Percentiles rank a stretch among this genome's conserved stretches.
phyloP scores from a whole-genome alignment of 192 early-diverging fungal genomes.

The Entomortierella lignicola region DNA sequence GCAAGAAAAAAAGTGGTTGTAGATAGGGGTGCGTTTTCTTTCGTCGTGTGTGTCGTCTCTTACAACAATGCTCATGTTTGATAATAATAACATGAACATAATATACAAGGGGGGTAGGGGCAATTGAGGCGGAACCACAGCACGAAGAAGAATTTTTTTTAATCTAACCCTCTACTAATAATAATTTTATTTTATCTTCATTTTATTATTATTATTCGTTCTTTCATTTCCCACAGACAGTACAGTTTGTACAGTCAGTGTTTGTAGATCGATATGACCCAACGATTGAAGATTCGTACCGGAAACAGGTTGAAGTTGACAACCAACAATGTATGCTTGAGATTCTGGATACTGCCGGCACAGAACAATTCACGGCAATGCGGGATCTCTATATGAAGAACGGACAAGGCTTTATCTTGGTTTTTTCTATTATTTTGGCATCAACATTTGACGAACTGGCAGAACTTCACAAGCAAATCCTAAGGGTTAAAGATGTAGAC shows the following conservation, averaged over 20 bases:
- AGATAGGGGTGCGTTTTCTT: neutral
- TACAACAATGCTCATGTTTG: neutral
- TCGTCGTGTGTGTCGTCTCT: neutral
- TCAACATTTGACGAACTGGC: slow-evolving; percentile 83
- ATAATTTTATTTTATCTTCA: neutral
- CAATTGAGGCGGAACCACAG: neutral
- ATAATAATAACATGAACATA: no score
- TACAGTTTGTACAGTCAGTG: slow-evolving; percentile 92
- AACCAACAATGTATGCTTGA: slow-evolving; percentile 85
- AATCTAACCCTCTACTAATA: neutral
- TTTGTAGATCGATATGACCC: slow-evolving; percentile 96
- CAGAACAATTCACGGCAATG: slow-evolving; percentile 73
- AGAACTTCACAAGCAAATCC: slow-evolving; percentile 77
- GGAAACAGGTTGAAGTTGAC: slow-evolving; percentile 89
- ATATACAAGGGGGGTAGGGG: neutral
- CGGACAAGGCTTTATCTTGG: slow-evolving; percentile 90
- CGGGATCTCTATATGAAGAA: slow-evolving; percentile 92
- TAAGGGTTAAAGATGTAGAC: slow-evolving; percentile 84
- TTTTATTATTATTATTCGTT: neutral
- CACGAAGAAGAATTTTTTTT: no score
- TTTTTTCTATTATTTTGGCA: slow-evolving; percentile 82
- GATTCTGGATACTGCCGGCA: slow-evolving; percentile 92
- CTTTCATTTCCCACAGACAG: slow-evolving; percentile 60
- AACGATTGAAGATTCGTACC: slow-evolving; percentile 92
- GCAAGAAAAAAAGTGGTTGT: no score